These are phyloP conservation scores for Sporisorium graminicola DNA, from an alignment of 1,284 basidiomycete species.

Conservation along the genomic window DNA sequence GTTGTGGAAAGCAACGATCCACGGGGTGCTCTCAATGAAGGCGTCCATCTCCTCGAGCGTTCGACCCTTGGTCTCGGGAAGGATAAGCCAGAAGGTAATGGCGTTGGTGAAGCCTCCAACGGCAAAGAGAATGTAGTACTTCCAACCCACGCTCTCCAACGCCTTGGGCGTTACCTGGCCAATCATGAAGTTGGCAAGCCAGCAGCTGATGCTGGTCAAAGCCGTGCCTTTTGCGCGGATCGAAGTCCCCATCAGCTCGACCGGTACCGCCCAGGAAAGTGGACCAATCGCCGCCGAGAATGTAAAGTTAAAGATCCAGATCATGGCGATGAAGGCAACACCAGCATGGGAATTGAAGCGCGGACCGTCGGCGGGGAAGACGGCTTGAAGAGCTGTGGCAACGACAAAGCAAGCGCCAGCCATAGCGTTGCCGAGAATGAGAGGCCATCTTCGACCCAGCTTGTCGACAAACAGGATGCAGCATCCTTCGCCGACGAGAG, in stretches of 20 bases:
- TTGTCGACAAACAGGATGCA: conserved; percentile 76
- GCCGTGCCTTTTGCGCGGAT: conserved; percentile 77
- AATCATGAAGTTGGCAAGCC: conserved; percentile 72
- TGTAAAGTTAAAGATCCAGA: conserved; percentile 75
- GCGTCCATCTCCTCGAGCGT: conserved; percentile 75
- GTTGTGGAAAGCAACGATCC: conserved; percentile 71
- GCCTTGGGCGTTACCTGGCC: conserved; percentile 71
- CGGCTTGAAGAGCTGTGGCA: conserved; percentile 74
- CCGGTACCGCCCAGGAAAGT: conserved; percentile 66
- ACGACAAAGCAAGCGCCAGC: conserved; percentile 75
- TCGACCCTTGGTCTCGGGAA: conserved; percentile 71
- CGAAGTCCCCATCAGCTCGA: conserved; percentile 74
- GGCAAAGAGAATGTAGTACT: conserved; percentile 75
- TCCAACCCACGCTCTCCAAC: conserved; percentile 70
- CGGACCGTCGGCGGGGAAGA: conserved; percentile 72
- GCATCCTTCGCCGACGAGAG: conserved; percentile 75
- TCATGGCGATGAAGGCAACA: conserved; percentile 68
- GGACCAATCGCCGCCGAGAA: conserved; percentile 75
- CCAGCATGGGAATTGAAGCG: conserved; percentile 30
- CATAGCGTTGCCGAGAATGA: conserved; percentile 75
- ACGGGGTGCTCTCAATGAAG: conserved; percentile 73
- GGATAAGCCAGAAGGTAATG: conserved; percentile 74
- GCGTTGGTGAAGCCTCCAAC: conserved; percentile 77
- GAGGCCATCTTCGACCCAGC: conserved; percentile 74
- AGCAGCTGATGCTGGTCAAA: conserved; percentile 74